These are phyloP conservation scores for Lyophyllum decastes DNA, from an alignment of 768 basidiomycete species.

Conservation along the genomic window DNA sequence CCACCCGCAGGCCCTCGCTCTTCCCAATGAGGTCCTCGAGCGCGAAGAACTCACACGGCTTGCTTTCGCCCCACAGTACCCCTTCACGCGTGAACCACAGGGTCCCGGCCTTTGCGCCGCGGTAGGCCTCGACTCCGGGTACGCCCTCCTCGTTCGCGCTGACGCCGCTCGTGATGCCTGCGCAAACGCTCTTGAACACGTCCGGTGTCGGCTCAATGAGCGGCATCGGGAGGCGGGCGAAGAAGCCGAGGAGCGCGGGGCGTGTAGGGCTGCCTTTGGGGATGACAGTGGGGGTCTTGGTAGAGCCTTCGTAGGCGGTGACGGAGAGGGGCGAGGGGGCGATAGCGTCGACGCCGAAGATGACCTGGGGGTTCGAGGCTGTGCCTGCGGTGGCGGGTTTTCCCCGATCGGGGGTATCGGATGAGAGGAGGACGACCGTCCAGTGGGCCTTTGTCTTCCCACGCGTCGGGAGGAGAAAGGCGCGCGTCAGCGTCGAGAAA, in stretches of 20 bases:
- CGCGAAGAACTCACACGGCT: constrained; percentile 79
- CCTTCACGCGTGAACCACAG: constrained; percentile 73
- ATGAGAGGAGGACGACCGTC: constrained; percentile 65
- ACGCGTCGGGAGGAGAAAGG: constrained; percentile 74
- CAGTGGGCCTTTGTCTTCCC: constrained; percentile 73
- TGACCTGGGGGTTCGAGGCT: constrained; percentile 51
- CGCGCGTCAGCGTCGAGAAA: constrained; percentile 51
- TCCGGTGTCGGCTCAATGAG: constrained; percentile 48
- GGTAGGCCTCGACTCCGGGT: constrained; percentile 69
- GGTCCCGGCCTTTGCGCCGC: constrained; percentile 69
- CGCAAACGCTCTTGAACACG: constrained; percentile 59
- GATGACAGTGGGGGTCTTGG: constrained; percentile 28
- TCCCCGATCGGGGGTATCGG: constrained; percentile 51
- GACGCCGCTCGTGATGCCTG: constrained; percentile 31
- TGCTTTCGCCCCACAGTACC: constrained; percentile 73
- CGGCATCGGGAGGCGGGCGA: constrained; percentile 46
- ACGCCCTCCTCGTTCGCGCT: constrained; percentile 44
- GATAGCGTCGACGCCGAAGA: constrained; percentile 71
- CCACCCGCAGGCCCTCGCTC: constrained; percentile 50
- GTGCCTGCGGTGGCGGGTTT: constrained; percentile 27
- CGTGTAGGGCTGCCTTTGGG: constrained; percentile 57
- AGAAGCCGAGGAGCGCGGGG: constrained; percentile 50
- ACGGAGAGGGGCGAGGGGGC: constrained; percentile 46
- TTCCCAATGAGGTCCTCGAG: constrained; percentile 55
- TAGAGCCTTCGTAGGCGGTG: constrained; percentile 30